phyloP scores from a whole-genome alignment of 2,329 filamentous ascomycete species.

The Eutypella sp. region DNA sequence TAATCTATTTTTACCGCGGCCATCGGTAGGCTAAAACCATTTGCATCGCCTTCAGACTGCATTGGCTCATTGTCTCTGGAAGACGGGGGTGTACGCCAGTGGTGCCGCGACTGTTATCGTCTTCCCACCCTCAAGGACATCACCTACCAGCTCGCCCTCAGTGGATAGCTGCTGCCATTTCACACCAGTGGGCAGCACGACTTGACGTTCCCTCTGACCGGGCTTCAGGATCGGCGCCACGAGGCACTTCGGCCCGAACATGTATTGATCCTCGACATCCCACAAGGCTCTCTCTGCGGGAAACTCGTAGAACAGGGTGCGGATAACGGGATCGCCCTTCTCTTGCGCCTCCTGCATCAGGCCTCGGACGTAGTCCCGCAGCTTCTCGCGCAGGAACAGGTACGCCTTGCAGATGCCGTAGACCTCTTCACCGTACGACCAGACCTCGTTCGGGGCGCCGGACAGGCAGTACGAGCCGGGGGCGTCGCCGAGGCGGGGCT shows the following conservation, averaged over 20 bases:
- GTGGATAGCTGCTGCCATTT: conserved; percentile 8
- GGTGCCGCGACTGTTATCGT: conserved; percentile 6
- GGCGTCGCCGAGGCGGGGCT: conserved; percentile 27
- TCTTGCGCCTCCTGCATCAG: conserved; percentile 58
- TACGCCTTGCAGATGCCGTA: conserved; percentile 58
- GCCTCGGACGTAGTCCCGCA: conserved; percentile 52
- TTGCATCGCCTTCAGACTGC: neutral
- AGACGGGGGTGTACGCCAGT: conserved; percentile 15
- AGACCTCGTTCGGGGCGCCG: conserved; percentile 59
- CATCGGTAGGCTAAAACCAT: too few relatives aligned
- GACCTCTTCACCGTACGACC: conserved; percentile 58
- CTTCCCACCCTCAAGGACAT: conserved; percentile 4
- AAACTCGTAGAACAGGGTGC: conserved; percentile 61
- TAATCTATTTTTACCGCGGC: too few relatives aligned
- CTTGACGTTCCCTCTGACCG: conserved; percentile 25
- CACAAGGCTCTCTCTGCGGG: conserved; percentile 49
- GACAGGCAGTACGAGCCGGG: conserved; percentile 38
- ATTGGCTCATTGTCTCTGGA: conserved; percentile 5
- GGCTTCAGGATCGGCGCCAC: conserved; percentile 51
- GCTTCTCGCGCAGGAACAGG: conserved; percentile 50
- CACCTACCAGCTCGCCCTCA: conserved; percentile 7
- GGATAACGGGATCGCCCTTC: conserved; percentile 56
- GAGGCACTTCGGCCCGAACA: conserved; percentile 58
- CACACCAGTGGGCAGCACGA: conserved; percentile 9
- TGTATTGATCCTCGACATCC: conserved; percentile 57